Percentiles rank a stretch among this genome's conserved stretches.
Evolutionary conservation across 345 rosid genomes (phyloP).

Genomic region (Xanthoceras sorbifolium): DNA sequence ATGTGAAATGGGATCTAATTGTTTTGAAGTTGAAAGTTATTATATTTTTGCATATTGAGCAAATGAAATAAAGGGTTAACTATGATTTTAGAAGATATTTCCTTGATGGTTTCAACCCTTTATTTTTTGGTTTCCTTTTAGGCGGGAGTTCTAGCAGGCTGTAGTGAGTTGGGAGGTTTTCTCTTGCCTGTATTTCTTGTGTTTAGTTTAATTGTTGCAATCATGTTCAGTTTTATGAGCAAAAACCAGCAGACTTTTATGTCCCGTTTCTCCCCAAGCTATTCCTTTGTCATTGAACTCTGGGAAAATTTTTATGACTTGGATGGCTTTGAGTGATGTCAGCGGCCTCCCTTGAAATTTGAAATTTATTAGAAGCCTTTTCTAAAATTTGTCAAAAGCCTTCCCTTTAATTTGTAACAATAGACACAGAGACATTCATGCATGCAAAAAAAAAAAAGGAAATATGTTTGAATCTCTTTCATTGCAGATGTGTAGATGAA

Average conservation of each 20-base stretch:
- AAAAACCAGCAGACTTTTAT: background rate
- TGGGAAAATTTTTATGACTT: background rate
- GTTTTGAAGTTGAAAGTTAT: background rate
- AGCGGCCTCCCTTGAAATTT: background rate
- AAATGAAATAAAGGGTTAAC: background rate
- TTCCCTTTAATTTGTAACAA: background rate
- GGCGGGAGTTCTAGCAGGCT: background rate
- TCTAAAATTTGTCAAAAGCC: background rate
- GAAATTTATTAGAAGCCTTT: background rate
- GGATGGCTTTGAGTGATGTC: no score
- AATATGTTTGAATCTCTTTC: slow-evolving; percentile 13
- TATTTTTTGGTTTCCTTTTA: background rate
- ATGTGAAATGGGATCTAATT: background rate
- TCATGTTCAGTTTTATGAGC: background rate
- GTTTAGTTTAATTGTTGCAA: background rate
- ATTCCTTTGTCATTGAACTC: background rate
- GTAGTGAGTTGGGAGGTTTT: slow-evolving; percentile 1
- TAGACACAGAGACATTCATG: background rate
- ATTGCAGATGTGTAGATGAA: slow-evolving; percentile 92
- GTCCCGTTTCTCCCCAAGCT: background rate
- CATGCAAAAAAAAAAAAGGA: background rate
- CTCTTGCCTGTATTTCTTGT: background rate
- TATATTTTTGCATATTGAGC: background rate
- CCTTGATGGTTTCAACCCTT: background rate
- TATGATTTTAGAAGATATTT: background rate